Percentiles rank a stretch among this genome's conserved stretches.
These are phyloP conservation scores for Elasticomyces elasticus DNA, from an alignment of 495 filamentous ascomycete species.

Conservation along the genomic window DNA sequence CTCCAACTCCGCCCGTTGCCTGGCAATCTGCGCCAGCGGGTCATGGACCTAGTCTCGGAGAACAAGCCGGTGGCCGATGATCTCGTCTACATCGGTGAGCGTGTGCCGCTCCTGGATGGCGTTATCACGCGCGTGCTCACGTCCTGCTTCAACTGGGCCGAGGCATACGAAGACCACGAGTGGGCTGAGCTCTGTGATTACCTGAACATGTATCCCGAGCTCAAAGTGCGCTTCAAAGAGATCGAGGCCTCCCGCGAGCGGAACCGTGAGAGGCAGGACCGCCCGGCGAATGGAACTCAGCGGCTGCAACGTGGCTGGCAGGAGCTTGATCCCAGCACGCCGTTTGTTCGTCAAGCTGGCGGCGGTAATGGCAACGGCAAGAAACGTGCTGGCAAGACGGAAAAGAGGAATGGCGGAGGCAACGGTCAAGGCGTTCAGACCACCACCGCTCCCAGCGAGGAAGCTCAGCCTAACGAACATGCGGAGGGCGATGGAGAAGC, in stretches of 20 bases:
- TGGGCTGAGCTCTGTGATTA: neutral
- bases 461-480: too few relatives aligned
- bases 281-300: neutral
- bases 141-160: neutral
- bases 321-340: neutral
- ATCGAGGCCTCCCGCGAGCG: neutral
- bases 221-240: neutral
- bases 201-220: neutral
- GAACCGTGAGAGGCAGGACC: neutral
- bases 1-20: constrained; percentile 3
- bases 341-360: neutral
- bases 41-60: neutral
- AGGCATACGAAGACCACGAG: neutral
- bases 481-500: neutral
- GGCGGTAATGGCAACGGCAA: neutral
- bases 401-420: too few relatives aligned
- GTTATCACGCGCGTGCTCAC: constrained; percentile 5
- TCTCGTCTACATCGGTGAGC: neutral
- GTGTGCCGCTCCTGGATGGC: neutral
- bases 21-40: neutral
- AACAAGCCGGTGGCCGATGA: neutral
- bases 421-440: neutral
- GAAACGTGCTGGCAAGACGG: too few relatives aligned
- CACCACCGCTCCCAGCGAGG: too few relatives aligned
- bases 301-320: neutral